Evolutionary conservation across 2,329 filamentous ascomycete species (phyloP), one percentile per base, ranked within the genome.

Genomic region (Penicillium sp.): DNA sequence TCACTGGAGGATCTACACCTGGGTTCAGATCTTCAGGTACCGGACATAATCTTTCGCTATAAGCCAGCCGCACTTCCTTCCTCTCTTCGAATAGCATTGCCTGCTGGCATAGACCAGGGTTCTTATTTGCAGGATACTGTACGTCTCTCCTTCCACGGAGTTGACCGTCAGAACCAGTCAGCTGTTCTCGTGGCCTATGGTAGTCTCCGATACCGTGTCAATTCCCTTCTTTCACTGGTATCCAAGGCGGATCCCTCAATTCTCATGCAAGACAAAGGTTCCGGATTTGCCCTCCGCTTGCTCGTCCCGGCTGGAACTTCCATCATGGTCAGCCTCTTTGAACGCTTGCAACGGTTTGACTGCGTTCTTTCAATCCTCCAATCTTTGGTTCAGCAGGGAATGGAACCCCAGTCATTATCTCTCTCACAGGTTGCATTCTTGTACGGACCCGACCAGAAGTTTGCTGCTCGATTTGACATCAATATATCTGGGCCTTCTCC

Each of bases 271-370:
- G 65, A 64, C 45, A 67, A 64, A 9, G 70, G 71, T 20, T 56
- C 55, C 41, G 67, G 66, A 6, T 77, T 77, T 61, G 71, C 72
- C 14, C 69, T 77, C 49, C 72, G 73, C 46, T 64, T 77, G 40
- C 60, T 71, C 48, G 67, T 67, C 15, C 66, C 72, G 25, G 67
- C 70, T 52, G 74, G 74, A 5, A 66, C 69, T 22, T 62, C 73
- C 11, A 64, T 74, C 20, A 69, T 76, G 23, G 20, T 67, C n/a
- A 54, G 62, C 37, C 63, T 77, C 4, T 65, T 75, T 52, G 69
- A 72, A 56, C 68, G 63, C 31, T 56, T 77, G 26, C 75, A 77
- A 59, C 65, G 69, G 53, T 65, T 77, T 15, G 70, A 75, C 31
- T 73, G 72, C 55, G 63, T 70, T 26, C 54, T 76, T 37, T 71